Conservation (phyloP, 2,329 filamentous ascomycete genomes). For the Xylariaceae sp. region DNA sequence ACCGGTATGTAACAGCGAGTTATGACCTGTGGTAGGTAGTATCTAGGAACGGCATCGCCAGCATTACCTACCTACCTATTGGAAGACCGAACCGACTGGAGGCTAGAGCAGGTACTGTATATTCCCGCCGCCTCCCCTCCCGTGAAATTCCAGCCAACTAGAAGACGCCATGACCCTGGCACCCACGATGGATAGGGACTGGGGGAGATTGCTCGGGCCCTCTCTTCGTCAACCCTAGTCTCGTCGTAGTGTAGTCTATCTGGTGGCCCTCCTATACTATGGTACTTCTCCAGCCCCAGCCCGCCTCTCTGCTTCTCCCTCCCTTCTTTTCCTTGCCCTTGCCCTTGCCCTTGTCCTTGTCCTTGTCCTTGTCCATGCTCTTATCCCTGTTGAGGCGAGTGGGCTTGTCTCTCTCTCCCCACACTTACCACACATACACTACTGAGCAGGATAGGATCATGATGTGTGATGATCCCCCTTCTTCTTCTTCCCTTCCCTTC, state of each 20-base stretch:
- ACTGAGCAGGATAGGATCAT: too few relatives aligned
- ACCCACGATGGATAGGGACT: constrained; percentile 1
- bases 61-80: too few relatives aligned
- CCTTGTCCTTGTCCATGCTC: too few relatives aligned
- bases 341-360: too few relatives aligned
- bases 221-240: constrained; percentile 11
- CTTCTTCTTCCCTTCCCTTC: too few relatives aligned
- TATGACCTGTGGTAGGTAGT: too few relatives aligned
- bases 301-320: constrained; percentile 8
- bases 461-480: too few relatives aligned
- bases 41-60: too few relatives aligned
- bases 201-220: constrained; percentile 17
- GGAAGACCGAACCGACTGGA: too few relatives aligned
- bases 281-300: constrained; percentile 8
- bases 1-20: too few relatives aligned
- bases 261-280: neutral
- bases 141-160: constrained; percentile 13
- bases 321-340: too few relatives aligned
- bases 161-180: constrained; percentile 14
- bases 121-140: constrained; percentile 6
- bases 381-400: too few relatives aligned
- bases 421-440: constrained; percentile 1
- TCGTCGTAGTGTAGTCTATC: constrained; percentile 6
- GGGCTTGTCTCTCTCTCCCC: constrained; percentile 7
- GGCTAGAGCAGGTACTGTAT: neutral